Percentiles rank a stretch among this genome's conserved stretches.
Evolutionary conservation across 176 grass and related monocot species (phyloP).

Genomic region (Ampelocalamus luodianensis): DNA sequence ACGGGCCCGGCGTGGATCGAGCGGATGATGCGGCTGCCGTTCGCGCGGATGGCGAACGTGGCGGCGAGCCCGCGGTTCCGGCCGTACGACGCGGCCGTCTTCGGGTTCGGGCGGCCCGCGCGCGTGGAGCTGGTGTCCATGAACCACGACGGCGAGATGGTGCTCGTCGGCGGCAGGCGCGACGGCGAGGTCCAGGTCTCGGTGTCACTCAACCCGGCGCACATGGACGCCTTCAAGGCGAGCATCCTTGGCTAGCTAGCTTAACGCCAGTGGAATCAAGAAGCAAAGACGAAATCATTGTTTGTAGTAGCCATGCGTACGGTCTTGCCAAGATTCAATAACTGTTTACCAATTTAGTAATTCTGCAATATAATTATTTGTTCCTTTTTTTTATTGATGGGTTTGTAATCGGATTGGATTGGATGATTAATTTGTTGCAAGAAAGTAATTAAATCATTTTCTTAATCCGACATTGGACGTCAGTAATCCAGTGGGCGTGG

Average conservation of each 20-base stretch:
- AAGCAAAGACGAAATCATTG: no score
- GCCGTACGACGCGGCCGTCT: slow-evolving; percentile 51
- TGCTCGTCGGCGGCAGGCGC: slow-evolving; percentile 35
- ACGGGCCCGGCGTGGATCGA: slow-evolving; percentile 13
- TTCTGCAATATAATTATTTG: background rate
- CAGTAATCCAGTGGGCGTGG: background rate
- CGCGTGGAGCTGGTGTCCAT: slow-evolving; percentile 66
- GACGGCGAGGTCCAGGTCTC: slow-evolving; percentile 53
- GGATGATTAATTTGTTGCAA: background rate
- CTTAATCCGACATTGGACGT: background rate
- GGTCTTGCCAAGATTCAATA: no score
- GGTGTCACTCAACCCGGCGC: slow-evolving; percentile 36
- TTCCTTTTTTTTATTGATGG: background rate
- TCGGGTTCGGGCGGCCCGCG: slow-evolving; percentile 53
- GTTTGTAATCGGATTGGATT: background rate
- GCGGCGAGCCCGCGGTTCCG: slow-evolving; percentile 52
- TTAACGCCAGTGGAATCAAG: no score
- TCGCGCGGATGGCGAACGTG: slow-evolving; percentile 32
- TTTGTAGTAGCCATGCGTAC: no score
- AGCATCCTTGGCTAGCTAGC: no score
- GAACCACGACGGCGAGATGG: slow-evolving; percentile 60
- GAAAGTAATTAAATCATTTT: background rate
- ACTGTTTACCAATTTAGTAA: no score
- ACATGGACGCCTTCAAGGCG: no score
- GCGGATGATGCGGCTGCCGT: slow-evolving; percentile 31